Evolutionary conservation across 352 stramenopile genomes (phyloP).

Genomic region (Elongisporangium anandrum): DNA sequence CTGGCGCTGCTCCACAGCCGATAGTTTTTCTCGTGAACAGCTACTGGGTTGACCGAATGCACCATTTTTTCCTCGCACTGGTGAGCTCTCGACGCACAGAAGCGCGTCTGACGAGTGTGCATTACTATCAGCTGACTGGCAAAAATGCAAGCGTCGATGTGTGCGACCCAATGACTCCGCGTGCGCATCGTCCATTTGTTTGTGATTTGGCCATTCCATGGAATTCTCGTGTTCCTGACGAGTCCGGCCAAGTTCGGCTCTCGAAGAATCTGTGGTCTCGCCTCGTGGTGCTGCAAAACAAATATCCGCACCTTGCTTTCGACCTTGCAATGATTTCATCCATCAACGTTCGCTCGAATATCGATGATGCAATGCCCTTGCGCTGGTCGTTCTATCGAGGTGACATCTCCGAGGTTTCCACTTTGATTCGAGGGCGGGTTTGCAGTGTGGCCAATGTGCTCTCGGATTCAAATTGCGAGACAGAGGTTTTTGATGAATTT

Average conservation of each 20-base stretch:
- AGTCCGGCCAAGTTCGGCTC: conserved; percentile 9
- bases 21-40: conserved; percentile 14
- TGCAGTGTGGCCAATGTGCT: not conserved
- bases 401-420: conserved; percentile 21
- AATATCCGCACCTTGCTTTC: conserved; percentile 8
- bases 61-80: conserved; percentile 18
- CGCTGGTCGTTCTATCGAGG: conserved; percentile 7
- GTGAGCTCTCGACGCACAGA: not conserved
- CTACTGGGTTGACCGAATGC: conserved; percentile 31
- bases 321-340: conserved; percentile 11
- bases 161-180: not conserved
- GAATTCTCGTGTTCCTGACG: not conserved
- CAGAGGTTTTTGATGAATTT: conserved; percentile 46
- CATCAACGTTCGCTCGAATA: not conserved
- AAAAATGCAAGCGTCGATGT: not conserved
- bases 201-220: conserved; percentile 11
- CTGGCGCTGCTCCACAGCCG: not conserved
- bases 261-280: conserved; percentile 15
- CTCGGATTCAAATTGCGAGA: conserved; percentile 9
- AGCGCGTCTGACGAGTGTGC: not conserved
- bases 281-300: conserved; percentile 4
- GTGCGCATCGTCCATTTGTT: conserved; percentile 4
- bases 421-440: conserved; percentile 14
- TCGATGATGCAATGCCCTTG: not conserved
- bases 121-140: not conserved